Evolutionary conservation across 805 yeast genomes (phyloP), one percentile per base, ranked within the genome.

Genomic region (Metschnikowia henanensis): DNA sequence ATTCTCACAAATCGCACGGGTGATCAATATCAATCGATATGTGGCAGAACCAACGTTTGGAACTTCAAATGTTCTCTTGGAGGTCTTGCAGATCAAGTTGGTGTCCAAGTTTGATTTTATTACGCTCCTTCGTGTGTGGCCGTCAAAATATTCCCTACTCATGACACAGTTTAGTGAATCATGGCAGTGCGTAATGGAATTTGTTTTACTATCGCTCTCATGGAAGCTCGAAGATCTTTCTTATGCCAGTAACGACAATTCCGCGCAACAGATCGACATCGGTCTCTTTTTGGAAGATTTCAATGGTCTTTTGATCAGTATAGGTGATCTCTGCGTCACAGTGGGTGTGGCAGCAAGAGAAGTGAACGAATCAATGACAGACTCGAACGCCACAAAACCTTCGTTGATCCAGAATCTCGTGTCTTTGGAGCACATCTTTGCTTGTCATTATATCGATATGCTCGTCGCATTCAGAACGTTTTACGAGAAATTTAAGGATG

Each of bases 181-280:
- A 0, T 52, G 63, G 43, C 49, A 37, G 19, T 47, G 46, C 4
- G 38, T 65, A 1, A 47, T 64, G 23, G 65, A 64, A 26, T 56
- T 63, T n/a, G 35, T 61, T 2, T 50, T 67, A 22, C 44, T 59
- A 5, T 35, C 60, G 1, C 49, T 58, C 6, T 61, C 71, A 4
- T 64, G 72, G 70, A 65, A 62, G 41, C 54, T 70, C 15, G 74
- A 70, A 33, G 60, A 57, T 17, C 55, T 70, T 21, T 52, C 66
- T 5, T 51, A 53, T 15, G 54, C 56, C 7, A 43, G 43, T n/a
- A 51, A 47, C 19, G 60, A 57, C 35, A 46, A 47, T 16, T 43
- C 54, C 10, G 39, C 51, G 15, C 64, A 61, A 39, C 37, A 46
- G 19, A 49, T 56, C 41, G 65, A 65, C 47, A 46, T 69, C 7